Conservation (phyloP, 2,329 filamentous ascomycete species). For the Decorospora gaudefroyi region DNA sequence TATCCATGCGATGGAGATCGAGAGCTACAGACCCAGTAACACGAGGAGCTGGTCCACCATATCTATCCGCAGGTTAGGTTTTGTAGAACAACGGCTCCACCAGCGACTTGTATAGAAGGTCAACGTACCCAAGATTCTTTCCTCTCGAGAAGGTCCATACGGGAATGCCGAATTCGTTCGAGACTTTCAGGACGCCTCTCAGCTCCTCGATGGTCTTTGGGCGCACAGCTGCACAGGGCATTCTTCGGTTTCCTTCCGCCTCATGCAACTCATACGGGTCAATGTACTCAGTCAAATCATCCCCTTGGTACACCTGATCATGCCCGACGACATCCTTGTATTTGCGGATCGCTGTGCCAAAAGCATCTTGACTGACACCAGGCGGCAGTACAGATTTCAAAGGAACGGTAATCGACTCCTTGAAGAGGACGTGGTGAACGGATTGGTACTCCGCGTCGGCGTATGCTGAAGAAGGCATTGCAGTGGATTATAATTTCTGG, state of each 20-base stretch:
- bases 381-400: conserved; percentile 50
- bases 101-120: not conserved
- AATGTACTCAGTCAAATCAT: conserved; percentile 52
- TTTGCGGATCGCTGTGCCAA: conserved; percentile 46
- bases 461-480: conserved; percentile 38
- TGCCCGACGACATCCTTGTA: conserved; percentile 46
- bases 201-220: conserved; percentile 33
- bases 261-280: conserved; percentile 56
- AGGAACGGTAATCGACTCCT: conserved; percentile 46
- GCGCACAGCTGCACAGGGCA: conserved; percentile 54
- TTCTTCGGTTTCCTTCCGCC: conserved; percentile 45
- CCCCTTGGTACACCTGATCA: conserved; percentile 49
- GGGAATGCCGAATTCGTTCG: conserved; percentile 34
- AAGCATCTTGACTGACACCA: conserved; percentile 46
- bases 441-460: conserved; percentile 50
- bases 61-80: conserved; percentile 16
- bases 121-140: conserved; percentile 44
- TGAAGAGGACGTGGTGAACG: conserved; percentile 51
- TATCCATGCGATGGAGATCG: conserved; percentile 50
- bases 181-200: conserved; percentile 28
- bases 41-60: conserved; percentile 38
- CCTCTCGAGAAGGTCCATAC: conserved; percentile 42
- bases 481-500: not conserved
- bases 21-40: conserved; percentile 47
- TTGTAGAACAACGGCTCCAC: not conserved